Base-by-base conservation (phyloP, 129 eudicot species). In the Escallonia rubra region DNA sequence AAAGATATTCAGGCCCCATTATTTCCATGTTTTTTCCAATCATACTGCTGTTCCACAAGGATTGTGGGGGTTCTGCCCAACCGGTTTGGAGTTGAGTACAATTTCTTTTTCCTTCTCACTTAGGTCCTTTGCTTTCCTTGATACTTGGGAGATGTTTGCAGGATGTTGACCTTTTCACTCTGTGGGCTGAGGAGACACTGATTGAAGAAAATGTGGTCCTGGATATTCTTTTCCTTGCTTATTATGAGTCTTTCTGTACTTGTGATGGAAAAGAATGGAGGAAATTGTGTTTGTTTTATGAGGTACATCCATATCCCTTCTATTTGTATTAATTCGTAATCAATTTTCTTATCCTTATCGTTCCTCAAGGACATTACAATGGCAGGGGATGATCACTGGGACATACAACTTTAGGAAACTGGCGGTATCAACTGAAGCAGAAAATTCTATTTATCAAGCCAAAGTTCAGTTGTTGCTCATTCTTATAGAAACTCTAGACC, bases 101-200 rank as follows among this genome's bases (percentile, higher is more conserved):
- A 23, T 23, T 23, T 23, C 34, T 23, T 23, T 23, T 23, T 23
- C 34, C 34, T 23, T 23, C 34, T 23, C 34, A 23, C 34, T 23
- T 23, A 23, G 34, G 34, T 23, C 16, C 41, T 49, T 23, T 63
- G 16, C 71, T n/a, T 42, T 41, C 45, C 23, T 10, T 58, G 11
- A 66, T 43, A 51, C 57, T 38, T 58, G 64, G 68, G 71, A 2
- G 13, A 40, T 75, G 67, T 63, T 64, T 78, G 61, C 75, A 93
- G 98, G 95, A 83, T 74, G 76, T 85, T 76, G 96, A 89, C 68
- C 78, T 89, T 73, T 93, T 82, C 77, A 70, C 82, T 60, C 81
- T 89, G 76, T 93, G 99, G 99, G 99, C 99, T 58, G 99, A 93
- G 79, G 96, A 89, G 83, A 93, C 72, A 65, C 85, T 93, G 39